phyloP scores from a whole-genome alignment of 139 green algal genomes.

The Dunaliella sp. region DNA sequence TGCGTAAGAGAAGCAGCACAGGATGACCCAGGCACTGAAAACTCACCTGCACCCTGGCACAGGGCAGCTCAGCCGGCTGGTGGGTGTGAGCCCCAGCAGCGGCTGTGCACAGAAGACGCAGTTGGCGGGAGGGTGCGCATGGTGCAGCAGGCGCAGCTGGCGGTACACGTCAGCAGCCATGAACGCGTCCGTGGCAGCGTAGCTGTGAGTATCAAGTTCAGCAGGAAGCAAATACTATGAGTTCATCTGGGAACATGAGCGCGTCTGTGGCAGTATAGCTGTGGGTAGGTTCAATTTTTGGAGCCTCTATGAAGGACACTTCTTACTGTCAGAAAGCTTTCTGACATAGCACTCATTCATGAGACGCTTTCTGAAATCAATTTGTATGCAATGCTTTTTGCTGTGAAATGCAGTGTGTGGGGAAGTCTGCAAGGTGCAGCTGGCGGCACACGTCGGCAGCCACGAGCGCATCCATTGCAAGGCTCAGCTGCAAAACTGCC shows the following conservation, averaged over 20 bases:
- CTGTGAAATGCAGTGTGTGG: background rate
- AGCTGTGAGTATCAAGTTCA: background rate
- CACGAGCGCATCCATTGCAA: background rate
- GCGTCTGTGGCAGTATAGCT: no score
- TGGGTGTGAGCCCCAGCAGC: background rate
- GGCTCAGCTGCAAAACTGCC: no score
- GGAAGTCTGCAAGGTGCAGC: no score
- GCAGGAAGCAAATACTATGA: background rate
- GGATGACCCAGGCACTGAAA: background rate
- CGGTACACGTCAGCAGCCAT: background rate
- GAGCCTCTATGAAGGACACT: no score
- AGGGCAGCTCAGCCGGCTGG: background rate
- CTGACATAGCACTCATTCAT: no score
- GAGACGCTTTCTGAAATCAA: no score
- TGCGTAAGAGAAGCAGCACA: background rate
- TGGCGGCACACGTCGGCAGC: background rate
- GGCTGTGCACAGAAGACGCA: background rate
- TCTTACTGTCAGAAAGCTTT: no score
- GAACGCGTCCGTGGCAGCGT: background rate
- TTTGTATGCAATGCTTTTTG: no score
- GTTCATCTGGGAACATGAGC: no score
- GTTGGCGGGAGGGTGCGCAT: background rate
- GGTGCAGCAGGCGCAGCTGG: constrained; percentile 4
- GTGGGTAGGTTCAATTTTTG: no score
- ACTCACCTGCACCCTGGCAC: background rate